Evolutionary conservation across 208 protist species (phyloP).

Genomic region (Acanthamoeba healyi): DNA sequence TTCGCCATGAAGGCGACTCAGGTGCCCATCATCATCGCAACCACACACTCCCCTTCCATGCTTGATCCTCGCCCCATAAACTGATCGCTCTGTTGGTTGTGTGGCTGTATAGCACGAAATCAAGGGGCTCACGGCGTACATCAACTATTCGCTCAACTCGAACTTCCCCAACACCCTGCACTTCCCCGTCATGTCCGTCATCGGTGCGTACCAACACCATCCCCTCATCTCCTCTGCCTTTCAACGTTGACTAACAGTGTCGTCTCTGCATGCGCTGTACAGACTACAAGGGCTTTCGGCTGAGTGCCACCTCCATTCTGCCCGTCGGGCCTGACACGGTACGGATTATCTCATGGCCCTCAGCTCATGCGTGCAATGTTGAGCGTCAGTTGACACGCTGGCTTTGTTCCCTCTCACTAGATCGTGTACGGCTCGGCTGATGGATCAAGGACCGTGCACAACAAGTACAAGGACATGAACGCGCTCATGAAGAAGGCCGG

Average conservation of each 20-base stretch:
- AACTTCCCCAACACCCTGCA: slow-evolving; percentile 11
- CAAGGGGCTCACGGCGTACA: slow-evolving; percentile 48
- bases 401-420: not conserved
- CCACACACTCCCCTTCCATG: not conserved
- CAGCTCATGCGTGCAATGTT: not conserved
- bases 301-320: slow-evolving; percentile 28
- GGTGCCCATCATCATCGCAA: not conserved
- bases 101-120: slow-evolving; percentile 62
- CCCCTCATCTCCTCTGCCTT: not conserved
- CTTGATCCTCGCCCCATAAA: too few relatives aligned
- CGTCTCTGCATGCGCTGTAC: not conserved
- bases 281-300: slow-evolving; percentile 50
- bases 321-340: slow-evolving; percentile 38
- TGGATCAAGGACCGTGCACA: slow-evolving; percentile 24
- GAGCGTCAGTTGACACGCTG: not conserved
- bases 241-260: not conserved
- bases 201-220: slow-evolving; percentile 32
- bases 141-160: slow-evolving; percentile 42
- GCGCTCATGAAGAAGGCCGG: slow-evolving; percentile 68
- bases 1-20: slow-evolving; percentile 58
- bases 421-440: slow-evolving; percentile 58
- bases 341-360: not conserved
- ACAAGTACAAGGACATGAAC: slow-evolving; percentile 46
- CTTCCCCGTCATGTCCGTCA: slow-evolving; percentile 30
- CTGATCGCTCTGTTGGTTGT: too few relatives aligned